Base-by-base conservation (phyloP, 1,284 basidiomycete genomes). In the Prillingera fragicola region DNA sequence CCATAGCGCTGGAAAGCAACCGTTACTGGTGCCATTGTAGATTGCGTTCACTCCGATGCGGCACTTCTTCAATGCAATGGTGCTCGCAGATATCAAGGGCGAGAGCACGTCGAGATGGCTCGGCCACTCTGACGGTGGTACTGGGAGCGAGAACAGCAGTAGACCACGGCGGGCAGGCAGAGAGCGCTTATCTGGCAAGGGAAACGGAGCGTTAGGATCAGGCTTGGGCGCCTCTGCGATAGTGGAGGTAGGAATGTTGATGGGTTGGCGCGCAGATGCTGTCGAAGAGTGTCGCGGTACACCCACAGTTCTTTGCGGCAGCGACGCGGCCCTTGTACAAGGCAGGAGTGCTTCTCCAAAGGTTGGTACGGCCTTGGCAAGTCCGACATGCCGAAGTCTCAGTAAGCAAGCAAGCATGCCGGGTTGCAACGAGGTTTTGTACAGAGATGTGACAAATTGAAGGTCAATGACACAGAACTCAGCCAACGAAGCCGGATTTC, bases 51-150 rank as follows among this genome's bases (percentile, higher is more conserved):
- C 58, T 10, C 49, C 55, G 8, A 67, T 50, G 14, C 29, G 23
- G 8, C 13, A 4, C 1, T 41, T n/a, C 34, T 65, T 63, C 8
- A 63, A 45, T 17, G 34, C 26, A 1, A 41, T 43, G 1, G 46
- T 47, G 1, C 53, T 38, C 1, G 32, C 45, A 21, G 52, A 45
- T 13, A 69, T 34, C 4, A 71, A 46, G 0, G 57, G 53, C 5
- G 57, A 64, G 12, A 52, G 50, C 8, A 65, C 45, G 24, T 68
- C 65, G 17, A 69, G 45, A 36, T 65, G 58, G 5, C 57, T 51
- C 1, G 67, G 64, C 69, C 69, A 70, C 14, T 43, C 1, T 3
- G 31, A 3, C 2, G 64, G 62, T 5, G 64, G 59, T n/a, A 60
- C 35, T 5, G 69, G 64, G 19, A 68, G 21, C 8, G 50, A 48